Evolutionary conservation across 148 eudicot genomes (phyloP), one percentile per base, ranked within the genome.

Genomic region (Euryodendron excelsum): DNA sequence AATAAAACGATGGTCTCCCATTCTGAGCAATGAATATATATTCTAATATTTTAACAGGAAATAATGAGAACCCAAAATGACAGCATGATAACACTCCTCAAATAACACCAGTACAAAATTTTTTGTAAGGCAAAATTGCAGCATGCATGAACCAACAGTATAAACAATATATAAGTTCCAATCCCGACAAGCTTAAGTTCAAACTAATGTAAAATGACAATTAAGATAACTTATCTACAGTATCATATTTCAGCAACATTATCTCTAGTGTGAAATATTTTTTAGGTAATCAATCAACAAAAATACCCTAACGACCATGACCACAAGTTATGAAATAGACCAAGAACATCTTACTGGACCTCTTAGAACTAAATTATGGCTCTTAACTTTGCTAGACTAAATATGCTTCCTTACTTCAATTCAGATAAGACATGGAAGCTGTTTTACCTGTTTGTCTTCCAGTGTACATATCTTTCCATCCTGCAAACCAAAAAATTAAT

Each of bases 361-460:
- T 9, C 55, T 50, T 9, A 50, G 55, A 9, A 50, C n/a, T n/a
- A n/a, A n/a, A n/a, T n/a, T n/a, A n/a, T n/a, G n/a, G 41, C n/a
- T 63, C 31, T 9, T 25, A 39, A 39, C 27, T 25, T 5, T 60
- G n/a, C n/a, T 30, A 10, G 0, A 60, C 2, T 3, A 30, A 62
- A 36, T 28, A 12, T 62, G 67, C 37, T 7, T 2, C 4, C 30
- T 39, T n/a, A 68, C 2, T 39, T 68, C 20, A 71, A 50, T 45
- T 69, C 34, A 39, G 21, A 25, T 3, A 18, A 72, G 21, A 45
- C 12, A 59, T 37, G 75, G 52, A 76, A 50, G 75, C 21, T 37
- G 47, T 17, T 69, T 77, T 80, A 94, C 98, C 98, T 92, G 97
- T 79, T 92, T 88, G 48, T 82, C 84, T 81, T 92, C 95, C 77